Conservation (phyloP, 116 monocot species). For the Posidonia oceanica region DNA sequence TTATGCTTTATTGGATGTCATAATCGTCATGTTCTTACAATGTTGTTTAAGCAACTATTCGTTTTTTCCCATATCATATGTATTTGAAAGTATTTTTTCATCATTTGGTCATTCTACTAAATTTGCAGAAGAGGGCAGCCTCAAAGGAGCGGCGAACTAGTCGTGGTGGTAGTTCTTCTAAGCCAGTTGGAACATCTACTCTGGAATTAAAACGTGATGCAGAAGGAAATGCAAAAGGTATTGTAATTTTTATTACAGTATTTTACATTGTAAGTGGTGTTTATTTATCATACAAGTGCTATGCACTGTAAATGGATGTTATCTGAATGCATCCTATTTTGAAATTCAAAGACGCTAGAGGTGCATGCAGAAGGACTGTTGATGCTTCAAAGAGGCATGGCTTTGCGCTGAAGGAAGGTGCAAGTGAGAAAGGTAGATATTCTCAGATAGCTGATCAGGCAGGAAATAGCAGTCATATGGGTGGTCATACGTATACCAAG, state of each 20-base stretch:
- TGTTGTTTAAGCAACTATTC: not conserved
- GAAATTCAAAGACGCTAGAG: constrained; percentile 16
- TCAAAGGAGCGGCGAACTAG: not conserved
- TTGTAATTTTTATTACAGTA: not conserved
- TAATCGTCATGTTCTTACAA: not conserved
- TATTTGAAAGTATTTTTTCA: not conserved
- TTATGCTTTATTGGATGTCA: not conserved
- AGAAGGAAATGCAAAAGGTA: not conserved
- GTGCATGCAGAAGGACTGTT: not conserved
- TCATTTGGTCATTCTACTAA: not conserved
- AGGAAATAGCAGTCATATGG: not conserved
- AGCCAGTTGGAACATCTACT: not conserved
- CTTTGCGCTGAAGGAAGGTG: constrained; percentile 12
- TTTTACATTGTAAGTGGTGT: not conserved
- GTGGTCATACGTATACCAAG: too few relatives aligned
- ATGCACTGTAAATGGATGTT: not conserved
- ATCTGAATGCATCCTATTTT: constrained; percentile 5
- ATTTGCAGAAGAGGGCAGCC: constrained; percentile 2
- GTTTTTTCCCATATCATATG: not conserved
- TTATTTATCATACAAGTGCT: not conserved
- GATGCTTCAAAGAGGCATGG: constrained; percentile 13
- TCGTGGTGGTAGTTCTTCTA: not conserved
- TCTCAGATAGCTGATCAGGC: constrained; percentile 12
- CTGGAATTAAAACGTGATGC: not conserved
- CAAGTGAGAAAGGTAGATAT: constrained; percentile 4